Evolutionary conservation across 2,329 filamentous ascomycete genomes (phyloP).

Genomic region (Clarireedia sp.): DNA sequence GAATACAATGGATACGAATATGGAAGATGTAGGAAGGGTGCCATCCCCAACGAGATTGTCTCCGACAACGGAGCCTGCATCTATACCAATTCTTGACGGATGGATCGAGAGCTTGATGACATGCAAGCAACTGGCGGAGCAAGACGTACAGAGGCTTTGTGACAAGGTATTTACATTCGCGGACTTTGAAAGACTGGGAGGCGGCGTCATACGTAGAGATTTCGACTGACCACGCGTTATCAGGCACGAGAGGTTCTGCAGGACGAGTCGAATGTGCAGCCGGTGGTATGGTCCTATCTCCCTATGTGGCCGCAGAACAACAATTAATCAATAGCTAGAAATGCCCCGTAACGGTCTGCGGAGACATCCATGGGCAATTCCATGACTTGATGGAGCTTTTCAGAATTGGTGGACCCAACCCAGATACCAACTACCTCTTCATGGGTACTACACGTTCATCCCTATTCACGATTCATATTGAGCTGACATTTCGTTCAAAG

Average conservation of each 20-base stretch:
- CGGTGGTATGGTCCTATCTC: conserved; percentile 62
- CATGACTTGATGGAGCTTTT: conserved; percentile 99
- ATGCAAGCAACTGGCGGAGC: conserved; percentile 95
- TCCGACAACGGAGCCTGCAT: conserved; percentile 72
- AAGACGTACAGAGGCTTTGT: conserved; percentile 91
- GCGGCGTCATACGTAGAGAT: background rate
- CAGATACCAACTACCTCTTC: conserved; percentile 98
- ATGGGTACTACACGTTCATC: conserved; percentile 60
- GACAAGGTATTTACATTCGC: conserved; percentile 67
- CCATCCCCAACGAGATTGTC: conserved; percentile 70
- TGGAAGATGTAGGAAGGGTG: conserved; percentile 92
- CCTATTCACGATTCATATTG: background rate
- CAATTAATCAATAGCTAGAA: conserved; percentile 49
- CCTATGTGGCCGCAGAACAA: conserved; percentile 24
- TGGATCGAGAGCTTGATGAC: conserved; percentile 98
- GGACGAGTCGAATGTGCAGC: conserved; percentile 97
- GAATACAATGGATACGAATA: conserved; percentile 81
- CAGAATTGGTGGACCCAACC: conserved; percentile 96
- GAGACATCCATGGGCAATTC: conserved; percentile 98
- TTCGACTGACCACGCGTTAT: background rate
- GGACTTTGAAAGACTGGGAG: conserved; percentile 6
- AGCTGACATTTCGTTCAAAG: conserved; percentile 37
- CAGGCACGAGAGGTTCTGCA: conserved; percentile 93
- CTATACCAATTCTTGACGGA: conserved; percentile 87
- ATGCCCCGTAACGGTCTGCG: conserved; percentile 97